phyloP scores from a whole-genome alignment of 176 grass and related monocot genomes.

The Leersia perrieri region DNA sequence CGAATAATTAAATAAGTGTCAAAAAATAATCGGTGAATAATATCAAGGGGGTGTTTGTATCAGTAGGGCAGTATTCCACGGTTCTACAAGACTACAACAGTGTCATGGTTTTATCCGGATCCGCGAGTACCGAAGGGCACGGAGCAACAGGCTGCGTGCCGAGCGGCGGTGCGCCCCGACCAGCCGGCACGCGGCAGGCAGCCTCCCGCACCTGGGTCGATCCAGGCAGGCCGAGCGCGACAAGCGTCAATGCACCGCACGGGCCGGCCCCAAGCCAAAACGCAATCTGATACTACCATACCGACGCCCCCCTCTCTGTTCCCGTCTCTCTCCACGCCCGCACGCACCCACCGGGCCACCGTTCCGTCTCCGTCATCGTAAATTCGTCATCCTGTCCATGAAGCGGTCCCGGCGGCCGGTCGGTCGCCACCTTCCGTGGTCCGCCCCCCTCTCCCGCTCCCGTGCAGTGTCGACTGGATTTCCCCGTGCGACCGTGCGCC shows the following conservation, averaged over 20 bases:
- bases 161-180: constrained; percentile 6
- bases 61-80: not conserved
- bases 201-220: not conserved
- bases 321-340: not conserved
- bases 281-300: not conserved
- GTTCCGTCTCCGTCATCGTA: not conserved
- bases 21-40: no score
- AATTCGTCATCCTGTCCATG: not conserved
- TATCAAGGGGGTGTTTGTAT: no score
- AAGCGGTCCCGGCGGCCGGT: no score
- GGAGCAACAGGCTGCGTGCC: not conserved
- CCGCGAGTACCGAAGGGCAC: not conserved
- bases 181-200: constrained; percentile 4
- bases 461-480: not conserved
- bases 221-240: not conserved
- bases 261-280: not conserved
- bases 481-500: not conserved
- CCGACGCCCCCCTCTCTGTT: no score
- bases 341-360: not conserved
- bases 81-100: no score
- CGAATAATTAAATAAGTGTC: no score
- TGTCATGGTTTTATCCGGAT: no score
- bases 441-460: not conserved
- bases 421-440: not conserved
- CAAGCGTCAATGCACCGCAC: constrained; percentile 27